Evolutionary conservation across 139 green algal species (phyloP), one percentile per base, ranked within the genome.

Genomic region (Pycnococcus provasolii): DNA sequence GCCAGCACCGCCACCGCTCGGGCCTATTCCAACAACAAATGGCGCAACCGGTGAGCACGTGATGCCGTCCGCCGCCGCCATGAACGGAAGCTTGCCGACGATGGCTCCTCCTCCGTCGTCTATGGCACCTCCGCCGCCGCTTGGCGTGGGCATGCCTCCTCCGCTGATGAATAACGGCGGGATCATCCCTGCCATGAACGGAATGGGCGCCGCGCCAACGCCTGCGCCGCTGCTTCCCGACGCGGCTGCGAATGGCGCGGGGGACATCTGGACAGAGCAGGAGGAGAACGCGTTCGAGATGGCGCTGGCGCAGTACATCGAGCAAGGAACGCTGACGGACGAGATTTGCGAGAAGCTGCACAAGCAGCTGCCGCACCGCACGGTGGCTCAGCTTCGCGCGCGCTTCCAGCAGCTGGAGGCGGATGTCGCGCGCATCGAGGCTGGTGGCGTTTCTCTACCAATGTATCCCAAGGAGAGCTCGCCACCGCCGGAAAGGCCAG

Each of bases 351-450:
- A 39, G 39, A 26, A 64, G 1, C 39, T 68, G 39, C 45, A 58
- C 26, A 7, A 58, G 4, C 46, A 59, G 62, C 45, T 57, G n/a
- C 45, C 62, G 6, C 46, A 68, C 46, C 54, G 52, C 13, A 59
- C n/a, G 1, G 15, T 58, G 45, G 26, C 51, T 42, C 44, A 58
- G 13, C 26, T 68, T 15, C 51, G 42, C 44, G 7, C 39, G 39
- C 44, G 45, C 44, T 68, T 45, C 3, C 7, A 15, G 39, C 13
- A 71, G 40, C 42, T 71, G 26, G 71, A 85, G 77, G 76, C 86
- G 53, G 84, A 89, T 64, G 64, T 89, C 9, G 40, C 52, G 3
- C 81, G 73, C 54, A 88, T 90, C 46, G 84, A 90, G 60, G 66
- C 73, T 13, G 84, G 84, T 3, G 57, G 53, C 4, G 71, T 87